Conservation (phyloP, 1,284 basidiomycete species). For the Puccinia coronata region DNA sequence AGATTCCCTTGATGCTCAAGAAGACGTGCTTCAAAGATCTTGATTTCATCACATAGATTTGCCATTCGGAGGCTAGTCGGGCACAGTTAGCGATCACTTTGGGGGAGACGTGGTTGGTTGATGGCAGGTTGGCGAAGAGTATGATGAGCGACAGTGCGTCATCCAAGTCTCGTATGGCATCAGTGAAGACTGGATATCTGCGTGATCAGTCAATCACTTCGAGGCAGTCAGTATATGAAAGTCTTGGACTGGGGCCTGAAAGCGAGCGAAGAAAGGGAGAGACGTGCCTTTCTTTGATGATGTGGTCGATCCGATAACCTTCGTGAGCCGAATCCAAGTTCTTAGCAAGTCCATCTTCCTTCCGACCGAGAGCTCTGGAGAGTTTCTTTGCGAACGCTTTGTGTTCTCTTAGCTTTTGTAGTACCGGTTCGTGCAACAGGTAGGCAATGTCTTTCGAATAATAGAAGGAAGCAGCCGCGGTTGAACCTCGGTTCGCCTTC, state of each 20-base stretch:
- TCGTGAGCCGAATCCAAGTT: slow-evolving; percentile 84
- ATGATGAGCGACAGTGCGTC: slow-evolving; percentile 94
- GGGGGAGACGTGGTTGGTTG: slow-evolving; percentile 71
- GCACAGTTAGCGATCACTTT: slow-evolving; percentile 87
- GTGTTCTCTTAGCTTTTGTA: slow-evolving; percentile 94
- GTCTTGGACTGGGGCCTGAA: too few species aligned
- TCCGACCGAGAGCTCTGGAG: slow-evolving; percentile 84
- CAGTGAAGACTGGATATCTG: slow-evolving; percentile 95
- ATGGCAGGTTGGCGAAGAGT: slow-evolving; percentile 86
- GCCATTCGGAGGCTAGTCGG: slow-evolving; percentile 71
- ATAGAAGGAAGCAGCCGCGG: slow-evolving; percentile 96
- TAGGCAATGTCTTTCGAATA: slow-evolving; percentile 98
- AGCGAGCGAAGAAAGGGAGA: neutral
- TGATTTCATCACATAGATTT: slow-evolving; percentile 90
- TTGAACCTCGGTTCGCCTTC: slow-evolving; percentile 95
- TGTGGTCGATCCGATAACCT: slow-evolving; percentile 75
- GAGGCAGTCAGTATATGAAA: neutral
- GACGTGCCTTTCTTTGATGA: slow-evolving; percentile 88
- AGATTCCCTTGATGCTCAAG: slow-evolving; percentile 96
- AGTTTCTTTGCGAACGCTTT: slow-evolving; percentile 99
- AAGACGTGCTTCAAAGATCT: slow-evolving; percentile 85
- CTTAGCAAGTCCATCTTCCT: slow-evolving; percentile 94
- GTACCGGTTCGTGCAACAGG: slow-evolving; percentile 92
- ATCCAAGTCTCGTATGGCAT: slow-evolving; percentile 93
- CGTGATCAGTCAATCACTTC: slow-evolving; percentile 50